phyloP scores from a whole-genome alignment of 148 eudicot genomes.

The Cornus kousa region DNA sequence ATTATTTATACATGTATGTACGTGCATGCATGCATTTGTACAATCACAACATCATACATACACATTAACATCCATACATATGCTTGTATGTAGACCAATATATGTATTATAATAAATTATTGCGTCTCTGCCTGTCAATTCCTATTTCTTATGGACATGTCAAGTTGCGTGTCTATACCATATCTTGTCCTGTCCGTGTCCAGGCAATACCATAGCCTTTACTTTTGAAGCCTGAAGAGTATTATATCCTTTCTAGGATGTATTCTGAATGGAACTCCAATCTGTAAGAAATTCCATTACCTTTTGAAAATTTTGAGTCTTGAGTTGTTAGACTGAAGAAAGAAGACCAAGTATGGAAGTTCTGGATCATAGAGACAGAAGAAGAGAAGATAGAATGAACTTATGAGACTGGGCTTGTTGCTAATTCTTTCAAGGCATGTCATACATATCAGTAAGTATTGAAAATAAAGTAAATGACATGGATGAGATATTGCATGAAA shows the following conservation, averaged over 20 bases:
- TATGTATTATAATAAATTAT: no score
- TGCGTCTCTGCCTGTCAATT: no score
- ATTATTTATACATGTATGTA: neutral
- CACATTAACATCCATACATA: no score
- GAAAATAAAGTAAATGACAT: neutral
- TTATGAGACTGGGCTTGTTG: neutral
- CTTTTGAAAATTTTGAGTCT: neutral
- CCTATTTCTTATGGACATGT: no score
- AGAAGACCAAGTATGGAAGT: neutral
- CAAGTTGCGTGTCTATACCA: no score
- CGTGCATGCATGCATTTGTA: no score
- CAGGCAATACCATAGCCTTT: neutral
- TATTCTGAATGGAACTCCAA: neutral
- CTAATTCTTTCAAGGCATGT: neutral
- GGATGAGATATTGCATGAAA: neutral
- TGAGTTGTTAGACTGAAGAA: neutral
- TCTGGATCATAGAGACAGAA: neutral
- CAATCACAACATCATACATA: no score
- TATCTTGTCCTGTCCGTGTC: no score
- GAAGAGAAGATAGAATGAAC: neutral
- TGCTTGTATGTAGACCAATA: no score
- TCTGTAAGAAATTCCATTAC: neutral
- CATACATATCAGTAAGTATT: neutral
- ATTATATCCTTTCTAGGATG: neutral
- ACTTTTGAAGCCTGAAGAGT: neutral